Evolutionary conservation across 345 rosid genomes (phyloP).

Genomic region (Bruguiera sexangula): DNA sequence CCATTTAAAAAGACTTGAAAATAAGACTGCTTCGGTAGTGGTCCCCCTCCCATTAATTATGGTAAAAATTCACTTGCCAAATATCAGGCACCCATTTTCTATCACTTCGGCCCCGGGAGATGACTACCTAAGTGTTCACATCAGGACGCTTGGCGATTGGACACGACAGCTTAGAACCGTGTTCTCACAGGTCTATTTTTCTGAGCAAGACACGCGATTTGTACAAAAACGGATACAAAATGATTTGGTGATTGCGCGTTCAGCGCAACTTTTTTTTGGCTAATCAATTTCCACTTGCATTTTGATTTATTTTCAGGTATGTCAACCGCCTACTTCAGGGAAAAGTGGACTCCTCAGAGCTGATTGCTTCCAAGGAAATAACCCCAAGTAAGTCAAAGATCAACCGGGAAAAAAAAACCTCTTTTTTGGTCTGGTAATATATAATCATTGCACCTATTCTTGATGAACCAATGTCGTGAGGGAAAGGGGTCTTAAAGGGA

Average conservation of each 20-base stretch:
- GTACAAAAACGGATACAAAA: background rate
- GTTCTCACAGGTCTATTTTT: conserved; percentile 9
- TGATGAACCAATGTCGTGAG: background rate
- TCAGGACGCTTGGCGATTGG: conserved; percentile 8
- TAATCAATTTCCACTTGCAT: background rate
- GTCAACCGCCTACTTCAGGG: conserved; percentile 57
- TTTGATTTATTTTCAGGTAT: conserved; percentile 39
- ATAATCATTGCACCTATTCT: too few relatives aligned
- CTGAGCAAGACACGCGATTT: background rate
- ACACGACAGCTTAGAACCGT: background rate
- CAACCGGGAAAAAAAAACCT: too few relatives aligned
- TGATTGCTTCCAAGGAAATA: conserved; percentile 53
- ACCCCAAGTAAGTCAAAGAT: conserved; percentile 45
- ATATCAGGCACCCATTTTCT: conserved; percentile 14
- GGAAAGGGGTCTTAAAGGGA: too few relatives aligned
- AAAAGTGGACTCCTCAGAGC: conserved; percentile 70
- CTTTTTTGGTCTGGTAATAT: too few relatives aligned
- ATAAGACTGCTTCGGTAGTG: background rate
- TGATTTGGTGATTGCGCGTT: background rate
- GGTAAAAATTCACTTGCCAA: background rate
- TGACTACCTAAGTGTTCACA: conserved; percentile 13
- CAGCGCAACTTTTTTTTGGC: conserved; percentile 7
- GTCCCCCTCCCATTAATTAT: background rate
- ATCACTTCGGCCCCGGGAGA: conserved; percentile 10
- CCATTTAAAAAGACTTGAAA: background rate